Base-by-base conservation (phyloP, 2,329 filamentous ascomycete genomes). In the Domatiomyces globalis region DNA sequence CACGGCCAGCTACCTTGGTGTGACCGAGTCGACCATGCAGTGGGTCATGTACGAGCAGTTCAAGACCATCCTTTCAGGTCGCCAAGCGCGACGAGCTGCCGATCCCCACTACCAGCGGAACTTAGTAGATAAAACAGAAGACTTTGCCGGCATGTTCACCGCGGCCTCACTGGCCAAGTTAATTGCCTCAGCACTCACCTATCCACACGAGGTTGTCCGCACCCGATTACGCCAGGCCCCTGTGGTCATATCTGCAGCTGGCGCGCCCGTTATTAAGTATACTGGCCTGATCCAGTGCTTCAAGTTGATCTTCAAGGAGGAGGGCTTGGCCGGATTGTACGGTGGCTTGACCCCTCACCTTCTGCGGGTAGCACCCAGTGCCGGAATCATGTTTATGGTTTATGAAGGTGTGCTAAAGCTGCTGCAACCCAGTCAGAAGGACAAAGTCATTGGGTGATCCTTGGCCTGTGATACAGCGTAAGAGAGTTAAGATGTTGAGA, bases 321-420 rank as follows among this genome's bases (percentile, higher is more conserved):
- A 95, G 67, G 87, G 89, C 46, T 75, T 95, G 67, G 79, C 82
- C 46, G 85, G 84, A 29, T 73, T 96, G 55, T 96, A 95, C 64
- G 89, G 90, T 51, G 89, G 89, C 17, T 74, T 96, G 62, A 94
- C 89, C 12, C 88, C 90, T 46, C 90, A 96, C 65, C 79, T 96
- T 62, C 79, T 95, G 68, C 78, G 89, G 55, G 89, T 89, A 5
- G 89, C 95, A 5, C 90, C 90, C 1, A 92, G 85, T 60, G 88
- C 90, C 6, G 88, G 86, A 59, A 94, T 96, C 66, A 95, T 94
- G 85, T 95, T 95, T 67, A 88, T 87, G 68, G 92, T 92, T 58
- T 66, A 67, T 49, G 65, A 67, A 54, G 57, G 66, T 42, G 63
- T 66, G 49, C 53, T 67, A 20, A 61, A 63, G 20, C 55, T 65